Percentiles rank a stretch among this genome's conserved stretches.
These are phyloP conservation scores for Sanghuangporus weigelae DNA, from an alignment of 1,284 basidiomycete genomes.

Conservation along the genomic window DNA sequence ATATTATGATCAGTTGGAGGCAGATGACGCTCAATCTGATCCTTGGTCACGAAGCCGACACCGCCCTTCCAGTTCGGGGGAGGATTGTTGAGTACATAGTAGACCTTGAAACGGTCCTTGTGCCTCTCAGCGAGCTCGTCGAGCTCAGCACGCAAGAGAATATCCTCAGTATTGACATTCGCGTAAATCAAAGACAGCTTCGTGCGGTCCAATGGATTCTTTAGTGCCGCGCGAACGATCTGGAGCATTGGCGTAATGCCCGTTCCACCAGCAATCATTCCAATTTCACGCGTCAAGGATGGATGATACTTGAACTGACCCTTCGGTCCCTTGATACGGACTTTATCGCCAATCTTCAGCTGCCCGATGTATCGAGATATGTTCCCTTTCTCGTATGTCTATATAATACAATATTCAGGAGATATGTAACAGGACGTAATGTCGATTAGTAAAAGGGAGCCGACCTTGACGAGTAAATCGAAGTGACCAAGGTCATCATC, in stretches of 20 bases:
- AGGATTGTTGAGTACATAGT: slow-evolving; percentile 93
- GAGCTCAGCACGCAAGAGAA: slow-evolving; percentile 84
- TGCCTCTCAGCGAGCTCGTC: slow-evolving; percentile 72
- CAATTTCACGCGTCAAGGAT: slow-evolving; percentile 68
- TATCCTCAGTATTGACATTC: slow-evolving; percentile 87
- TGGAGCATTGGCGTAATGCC: slow-evolving; percentile 99
- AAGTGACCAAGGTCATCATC: slow-evolving; percentile 93
- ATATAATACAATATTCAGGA: slow-evolving; percentile 12
- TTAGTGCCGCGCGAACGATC: slow-evolving; percentile 86
- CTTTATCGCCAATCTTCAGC: slow-evolving; percentile 79
- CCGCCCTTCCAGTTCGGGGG: slow-evolving; percentile 85
- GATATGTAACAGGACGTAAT: slow-evolving; percentile 1
- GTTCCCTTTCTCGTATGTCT: slow-evolving; percentile 97
- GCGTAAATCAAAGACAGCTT: slow-evolving; percentile 89
- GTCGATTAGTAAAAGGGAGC: slow-evolving; percentile 27
- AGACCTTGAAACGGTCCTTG: slow-evolving; percentile 71
- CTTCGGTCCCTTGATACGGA: slow-evolving; percentile 93
- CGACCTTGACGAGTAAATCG: slow-evolving; percentile 91
- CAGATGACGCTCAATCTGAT: slow-evolving; percentile 82
- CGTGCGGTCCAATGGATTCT: slow-evolving; percentile 82
- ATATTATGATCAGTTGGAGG: slow-evolving; percentile 59
- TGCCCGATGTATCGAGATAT: slow-evolving; percentile 82
- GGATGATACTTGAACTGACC: slow-evolving; percentile 84
- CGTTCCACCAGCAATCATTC: slow-evolving; percentile 96
- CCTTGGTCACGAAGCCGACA: slow-evolving; percentile 88